Base-by-base conservation (phyloP, 352 stramenopile genomes). In the Phytophthora macrochlamydospora region DNA sequence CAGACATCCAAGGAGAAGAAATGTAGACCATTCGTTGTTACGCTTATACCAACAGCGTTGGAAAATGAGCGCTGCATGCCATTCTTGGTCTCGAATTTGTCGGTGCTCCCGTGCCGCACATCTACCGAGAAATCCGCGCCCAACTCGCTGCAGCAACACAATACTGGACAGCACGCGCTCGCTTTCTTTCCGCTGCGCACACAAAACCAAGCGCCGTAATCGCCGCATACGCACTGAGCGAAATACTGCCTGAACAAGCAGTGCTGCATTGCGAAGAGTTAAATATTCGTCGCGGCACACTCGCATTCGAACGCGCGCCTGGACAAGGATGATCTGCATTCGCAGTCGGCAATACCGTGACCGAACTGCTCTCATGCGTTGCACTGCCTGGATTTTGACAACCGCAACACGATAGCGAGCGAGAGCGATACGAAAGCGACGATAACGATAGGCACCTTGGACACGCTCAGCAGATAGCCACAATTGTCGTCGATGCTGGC, bases 21-120 rank as follows among this genome's bases (percentile, higher is more conserved):
- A 94, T 18, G 86, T 94, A 14, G 85, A 93, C 75, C 82, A 93
- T 48, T 95, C 88, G 60, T 91, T 91, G 55, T 92, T 93, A 33
- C 79, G 82, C 9, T 61, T 82, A 51, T 95, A 95, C 87, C 87
- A 95, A 9, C 74, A 81, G 28, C 87, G 82, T 49, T 95, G 87
- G 6, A 94, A 78, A 1, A 89, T 63, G 2, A 95, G 58, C 2
- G 85, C 85, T 2, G 87, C 84, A 35, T 82, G 74, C 61, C 91
- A 89, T 43, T 76, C 69, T 12, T 83, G 69, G 2, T 84, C 73
- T 7, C 69, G 55, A 31, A 76, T 44, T 1, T 51, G 46, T 5
- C 70, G 73, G 12, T 80, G 56, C 13, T 60, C 46, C 5, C 56
- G 61, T 5, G 81, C 76, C 4, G 52, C 56, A 32, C 65, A 54